Conservation (phyloP, 1,139 yeast genomes). For the Yamadazyma jaroonii region DNA sequence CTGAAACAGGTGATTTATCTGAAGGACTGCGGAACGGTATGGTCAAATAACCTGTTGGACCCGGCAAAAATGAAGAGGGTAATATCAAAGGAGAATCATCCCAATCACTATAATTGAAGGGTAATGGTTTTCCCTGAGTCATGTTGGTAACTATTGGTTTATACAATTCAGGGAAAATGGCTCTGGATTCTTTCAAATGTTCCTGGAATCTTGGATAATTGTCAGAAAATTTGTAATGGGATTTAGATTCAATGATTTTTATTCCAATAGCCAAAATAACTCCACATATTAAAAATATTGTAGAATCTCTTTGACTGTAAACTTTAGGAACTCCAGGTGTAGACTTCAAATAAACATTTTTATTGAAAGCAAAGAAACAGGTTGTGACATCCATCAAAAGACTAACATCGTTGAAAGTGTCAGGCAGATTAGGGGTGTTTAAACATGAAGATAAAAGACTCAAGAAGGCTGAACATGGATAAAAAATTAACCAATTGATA, state of each 20-base stretch:
- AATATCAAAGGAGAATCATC: slow-evolving; percentile 15
- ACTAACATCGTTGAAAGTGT: slow-evolving; percentile 26
- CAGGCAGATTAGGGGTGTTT: slow-evolving; percentile 29
- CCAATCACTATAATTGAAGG: slow-evolving; percentile 9
- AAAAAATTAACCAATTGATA: slow-evolving; percentile 32
- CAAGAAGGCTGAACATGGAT: slow-evolving; percentile 34
- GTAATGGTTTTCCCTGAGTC: no score
- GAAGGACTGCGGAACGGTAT: slow-evolving; percentile 7
- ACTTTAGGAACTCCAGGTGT: slow-evolving; percentile 5
- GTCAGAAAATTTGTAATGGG: slow-evolving; percentile 16
- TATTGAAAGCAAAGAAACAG: slow-evolving; percentile 10
- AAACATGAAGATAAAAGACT: slow-evolving; percentile 29
- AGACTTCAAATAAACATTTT: slow-evolving; percentile 2
- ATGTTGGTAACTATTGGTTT: no score
- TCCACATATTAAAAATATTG: slow-evolving; percentile 21
- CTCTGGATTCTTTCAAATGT: slow-evolving; percentile 22
- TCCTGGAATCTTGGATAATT: slow-evolving; percentile 15
- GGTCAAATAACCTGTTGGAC: slow-evolving; percentile 15
- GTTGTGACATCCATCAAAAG: slow-evolving; percentile 21
- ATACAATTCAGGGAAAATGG: slow-evolving; percentile 26
- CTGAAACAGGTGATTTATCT: not conserved
- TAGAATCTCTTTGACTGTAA: slow-evolving; percentile 22
- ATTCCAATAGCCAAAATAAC: slow-evolving; percentile 24
- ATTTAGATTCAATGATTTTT: slow-evolving; percentile 22
- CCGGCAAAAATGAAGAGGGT: slow-evolving; percentile 10